Evolutionary conservation across 2,329 filamentous ascomycete genomes (phyloP), one percentile per base, ranked within the genome.

Genomic region (Colletotrichum sp.): DNA sequence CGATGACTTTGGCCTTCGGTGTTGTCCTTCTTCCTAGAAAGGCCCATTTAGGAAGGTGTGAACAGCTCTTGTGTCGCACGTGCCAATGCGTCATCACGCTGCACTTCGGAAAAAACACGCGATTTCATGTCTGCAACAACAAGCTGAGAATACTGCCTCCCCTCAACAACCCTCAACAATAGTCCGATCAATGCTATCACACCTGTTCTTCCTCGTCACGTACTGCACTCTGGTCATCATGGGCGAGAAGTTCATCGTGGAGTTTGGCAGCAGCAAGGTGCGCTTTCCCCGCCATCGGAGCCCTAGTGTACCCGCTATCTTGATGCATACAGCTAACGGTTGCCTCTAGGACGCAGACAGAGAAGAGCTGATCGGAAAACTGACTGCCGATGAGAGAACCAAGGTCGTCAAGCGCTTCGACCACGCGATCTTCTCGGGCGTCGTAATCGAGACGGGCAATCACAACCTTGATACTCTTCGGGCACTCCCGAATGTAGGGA

Each of bases 391-490:
- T 4, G 63, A 64, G 64, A 48, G 64, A 12, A 75, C 73, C 5
- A 75, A 73, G 14, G 28, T 75, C 4, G 73, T 75, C 5, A 73
- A 75, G 36, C 43, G 48, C 2, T 69, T 75, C 16, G 64, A 75
- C 7, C 73, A 75, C 28, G 82, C 83, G 64, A 76, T 85, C 24
- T 85, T 86, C 65, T 79, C 78, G 3, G 84, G 84, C 5, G 77
- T 84, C 14, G 79, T 81, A 5, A 69, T 85, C 14, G 80, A 84
- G 65, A 82, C 82, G 3, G 79, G 80, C 21, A 78, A 78, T 7
- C 80, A 85, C 38, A 84, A 84, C 55, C 71, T 79, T n/a, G 84
- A 85, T 32, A 81, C 81, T 4, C 77, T 85, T 1, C 79, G 78
- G 18, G 74, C 79, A 18, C 74, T 85, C 56, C 79, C 81, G 6